A percentile compares a stretch with the other conserved stretches of the same genome.
phyloP scores from a whole-genome alignment of 1,284 basidiomycete genomes.

The Golubevia pallescens region DNA sequence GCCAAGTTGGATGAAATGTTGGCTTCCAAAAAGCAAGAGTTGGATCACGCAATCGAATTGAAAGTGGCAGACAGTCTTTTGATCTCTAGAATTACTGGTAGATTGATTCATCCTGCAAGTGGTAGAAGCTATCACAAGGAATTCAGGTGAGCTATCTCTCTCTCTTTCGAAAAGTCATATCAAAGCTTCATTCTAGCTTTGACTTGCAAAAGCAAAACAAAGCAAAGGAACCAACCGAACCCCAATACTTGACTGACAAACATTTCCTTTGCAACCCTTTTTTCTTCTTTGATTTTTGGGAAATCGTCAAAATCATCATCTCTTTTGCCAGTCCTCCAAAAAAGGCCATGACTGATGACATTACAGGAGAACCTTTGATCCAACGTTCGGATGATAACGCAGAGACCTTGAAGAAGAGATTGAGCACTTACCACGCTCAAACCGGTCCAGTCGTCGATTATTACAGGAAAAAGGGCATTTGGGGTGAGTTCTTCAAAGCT shows the following conservation, averaged over 20 bases:
- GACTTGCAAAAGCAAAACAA: not conserved
- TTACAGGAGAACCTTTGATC: conserved; percentile 89
- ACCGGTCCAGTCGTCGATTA: conserved; percentile 64
- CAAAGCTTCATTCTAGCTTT: not conserved
- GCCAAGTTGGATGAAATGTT: conserved; percentile 96
- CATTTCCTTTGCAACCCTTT: not conserved
- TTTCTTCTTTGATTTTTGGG: too few species aligned
- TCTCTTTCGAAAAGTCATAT: not conserved
- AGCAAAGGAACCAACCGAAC: not conserved
- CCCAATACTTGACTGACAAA: not conserved
- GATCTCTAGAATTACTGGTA: conserved; percentile 95
- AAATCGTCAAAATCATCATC: too few species aligned
- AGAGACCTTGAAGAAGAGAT: conserved; percentile 87
- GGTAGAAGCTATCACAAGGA: conserved; percentile 94
- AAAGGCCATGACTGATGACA: conserved; percentile 89
- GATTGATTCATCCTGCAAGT: conserved; percentile 86
- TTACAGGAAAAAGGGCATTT: conserved; percentile 64
- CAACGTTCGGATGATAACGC: conserved; percentile 67
- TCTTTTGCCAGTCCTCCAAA: conserved; percentile 89
- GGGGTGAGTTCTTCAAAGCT: conserved; percentile 20
- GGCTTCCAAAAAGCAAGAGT: conserved; percentile 74
- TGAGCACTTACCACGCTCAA: conserved; percentile 78
- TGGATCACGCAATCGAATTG: conserved; percentile 90
- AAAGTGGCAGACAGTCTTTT: conserved; percentile 92
- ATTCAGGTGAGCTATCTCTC: conserved; percentile 75